Evolutionary conservation across 805 yeast genomes (phyloP), one percentile per base, ranked within the genome.

Genomic region (Yamadazyma olivae): DNA sequence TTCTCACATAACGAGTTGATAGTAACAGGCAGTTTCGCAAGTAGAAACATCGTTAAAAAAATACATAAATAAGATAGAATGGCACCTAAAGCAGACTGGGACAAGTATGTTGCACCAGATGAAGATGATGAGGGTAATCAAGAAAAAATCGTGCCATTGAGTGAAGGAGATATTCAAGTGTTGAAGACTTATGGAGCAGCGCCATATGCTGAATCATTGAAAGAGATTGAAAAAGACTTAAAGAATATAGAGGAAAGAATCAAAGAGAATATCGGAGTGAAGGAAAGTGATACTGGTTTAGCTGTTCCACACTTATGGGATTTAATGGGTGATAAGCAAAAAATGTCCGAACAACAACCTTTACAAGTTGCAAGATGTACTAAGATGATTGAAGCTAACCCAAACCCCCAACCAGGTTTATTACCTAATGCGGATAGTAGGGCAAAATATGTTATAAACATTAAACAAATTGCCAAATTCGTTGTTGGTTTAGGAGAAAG

Each of bases 311-410:
- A 87, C 55, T 67, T 91, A 48, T 93, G 99, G 99, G 99, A 93
- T 67, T 88, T 91, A 32, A 79, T 81, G 73, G 98, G 97, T 18
- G 99, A 93, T 65, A 84, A 85, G 58, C 95, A 87, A 63, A 74
- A 96, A 54, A 81, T 90, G 81, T 74, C 82, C 41, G 91, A 83
- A 59, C 98, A 93, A 57, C 96, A 88, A 56, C 96, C 99, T 20
- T 70, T 93, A 47, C 99, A 93, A 64, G 99, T 95, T 30, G 99
- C 99, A 13, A 76, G 99, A 59, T 93, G 99, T 67, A 95, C 99
- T 17, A 93, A 95, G 68, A 93, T 95, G 63, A 91, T 93, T 45
- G 84, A 83, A 53, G 77, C 82, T 35, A 57, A 56, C 35, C 61
- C 67, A 9, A 53, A 51, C 25, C 63, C 64, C 18, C 56, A 45